Evolutionary conservation across 352 stramenopile genomes (phyloP).

Genomic region (Globisporangium camurandrum): DNA sequence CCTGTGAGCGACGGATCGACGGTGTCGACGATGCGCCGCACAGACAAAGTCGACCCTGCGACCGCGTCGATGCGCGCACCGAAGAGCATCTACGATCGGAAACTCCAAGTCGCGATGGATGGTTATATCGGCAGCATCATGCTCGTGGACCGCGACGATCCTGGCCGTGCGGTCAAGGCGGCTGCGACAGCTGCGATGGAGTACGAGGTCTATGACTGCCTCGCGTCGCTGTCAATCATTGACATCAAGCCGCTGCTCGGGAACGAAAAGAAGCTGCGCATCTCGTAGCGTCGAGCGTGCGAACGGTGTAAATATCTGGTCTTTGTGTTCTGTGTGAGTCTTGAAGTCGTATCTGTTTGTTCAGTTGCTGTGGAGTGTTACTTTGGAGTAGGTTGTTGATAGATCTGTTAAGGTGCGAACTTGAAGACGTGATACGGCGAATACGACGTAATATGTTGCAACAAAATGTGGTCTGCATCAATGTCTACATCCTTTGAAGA

Average conservation of each 20-base stretch:
- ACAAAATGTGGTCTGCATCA: no score
- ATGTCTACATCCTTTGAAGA: no score
- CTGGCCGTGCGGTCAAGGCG: constrained; percentile 2
- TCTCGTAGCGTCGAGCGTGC: constrained; percentile 1
- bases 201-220: constrained; percentile 5
- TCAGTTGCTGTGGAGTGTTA: no score
- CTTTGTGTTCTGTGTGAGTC: no score
- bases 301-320: no score
- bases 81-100: constrained; percentile 2
- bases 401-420: no score
- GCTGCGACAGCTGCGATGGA: neutral
- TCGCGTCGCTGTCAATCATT: neutral
- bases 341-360: no score
- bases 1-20: neutral
- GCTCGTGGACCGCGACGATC: constrained; percentile 12
- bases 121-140: constrained; percentile 14
- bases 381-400: no score
- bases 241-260: neutral
- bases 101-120: constrained; percentile 14
- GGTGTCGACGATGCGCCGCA: neutral
- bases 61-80: no score
- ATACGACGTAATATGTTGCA: no score
- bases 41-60: neutral
- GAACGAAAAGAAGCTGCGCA: neutral
- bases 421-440: no score